Percentiles rank a stretch among this genome's conserved stretches.
Conservation (phyloP, 2,329 filamentous ascomycete genomes). For the Mycosphaerella arachidis region DNA sequence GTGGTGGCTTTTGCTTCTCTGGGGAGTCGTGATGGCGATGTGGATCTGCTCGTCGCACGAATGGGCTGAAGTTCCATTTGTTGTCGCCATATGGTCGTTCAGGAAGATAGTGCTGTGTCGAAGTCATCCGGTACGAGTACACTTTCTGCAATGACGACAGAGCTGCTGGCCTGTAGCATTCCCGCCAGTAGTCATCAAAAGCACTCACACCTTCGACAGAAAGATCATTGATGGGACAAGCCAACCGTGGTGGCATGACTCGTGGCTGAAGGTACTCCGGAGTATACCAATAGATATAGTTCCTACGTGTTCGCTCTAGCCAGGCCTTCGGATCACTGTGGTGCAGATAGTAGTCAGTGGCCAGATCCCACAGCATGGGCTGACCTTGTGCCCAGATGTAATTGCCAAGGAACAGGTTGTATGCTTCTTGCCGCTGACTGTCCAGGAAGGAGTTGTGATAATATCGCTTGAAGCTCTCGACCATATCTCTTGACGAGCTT, state of each 20-base stretch:
- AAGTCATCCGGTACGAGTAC: constrained; percentile 84
- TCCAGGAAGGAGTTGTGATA: constrained; percentile 99
- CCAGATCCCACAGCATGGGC: constrained; percentile 94
- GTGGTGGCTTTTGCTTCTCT: constrained; percentile 58
- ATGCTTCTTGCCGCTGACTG: constrained; percentile 94
- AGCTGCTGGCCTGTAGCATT: constrained; percentile 87
- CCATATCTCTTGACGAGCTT: constrained; percentile 95
- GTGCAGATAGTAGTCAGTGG: constrained; percentile 93
- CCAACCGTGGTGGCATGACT: constrained; percentile 47
- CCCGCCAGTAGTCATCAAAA: constrained; percentile 94
- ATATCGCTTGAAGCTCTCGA: constrained; percentile 97
- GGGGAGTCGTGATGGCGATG: constrained; percentile 48
- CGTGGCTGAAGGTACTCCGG: constrained; percentile 64
- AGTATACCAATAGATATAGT: constrained; percentile 89
- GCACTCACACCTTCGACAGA: constrained; percentile 44
- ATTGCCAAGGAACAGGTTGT: constrained; percentile 94
- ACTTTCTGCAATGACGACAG: constrained; percentile 88
- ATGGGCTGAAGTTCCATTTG: constrained; percentile 81
- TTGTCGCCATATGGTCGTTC: constrained; percentile 64
- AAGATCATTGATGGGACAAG: constrained; percentile 5
- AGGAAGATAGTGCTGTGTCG: constrained; percentile 76
- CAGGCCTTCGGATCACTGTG: constrained; percentile 76
- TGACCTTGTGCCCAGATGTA: constrained; percentile 84
- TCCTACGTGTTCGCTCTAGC: constrained; percentile 55
- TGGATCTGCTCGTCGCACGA: constrained; percentile 60